A percentile compares a stretch with the other conserved stretches of the same genome.
Evolutionary conservation across 805 yeast species (phyloP).

Genomic region (Maudiozyma turicensis): DNA sequence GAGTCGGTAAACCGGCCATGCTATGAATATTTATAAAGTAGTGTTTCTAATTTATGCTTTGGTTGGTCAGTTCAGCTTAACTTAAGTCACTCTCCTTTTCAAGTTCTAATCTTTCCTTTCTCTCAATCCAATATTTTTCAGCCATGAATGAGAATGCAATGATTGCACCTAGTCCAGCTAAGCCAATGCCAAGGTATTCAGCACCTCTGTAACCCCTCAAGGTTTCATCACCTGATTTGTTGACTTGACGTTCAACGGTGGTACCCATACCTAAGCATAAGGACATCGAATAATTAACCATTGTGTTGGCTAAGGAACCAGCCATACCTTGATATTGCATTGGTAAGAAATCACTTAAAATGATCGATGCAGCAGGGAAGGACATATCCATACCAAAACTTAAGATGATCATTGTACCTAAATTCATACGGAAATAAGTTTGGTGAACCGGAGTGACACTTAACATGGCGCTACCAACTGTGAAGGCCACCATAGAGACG

Average conservation of each 20-base stretch:
- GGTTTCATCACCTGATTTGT: conserved; percentile 16
- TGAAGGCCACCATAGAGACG: conserved; percentile 44
- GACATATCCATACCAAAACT: conserved; percentile 73
- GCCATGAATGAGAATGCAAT: conserved; percentile 10
- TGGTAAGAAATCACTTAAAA: conserved; percentile 52
- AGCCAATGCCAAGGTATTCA: conserved; percentile 50
- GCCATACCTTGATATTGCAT: conserved; percentile 66
- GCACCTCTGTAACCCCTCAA: conserved; percentile 48
- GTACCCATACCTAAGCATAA: conserved; percentile 63
- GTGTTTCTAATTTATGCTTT: not conserved
- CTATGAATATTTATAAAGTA: not conserved
- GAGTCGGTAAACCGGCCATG: not conserved
- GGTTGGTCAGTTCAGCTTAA: not conserved
- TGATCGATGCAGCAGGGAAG: conserved; percentile 64
- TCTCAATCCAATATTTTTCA: conserved; percentile 8
- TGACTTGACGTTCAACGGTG: conserved; percentile 45
- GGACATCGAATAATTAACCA: conserved; percentile 63
- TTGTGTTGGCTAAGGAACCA: conserved; percentile 61
- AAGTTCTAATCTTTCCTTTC: conserved; percentile 1
- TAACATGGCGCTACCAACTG: conserved; percentile 43
- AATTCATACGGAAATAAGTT: conserved; percentile 46
- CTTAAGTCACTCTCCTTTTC: not conserved
- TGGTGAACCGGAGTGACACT: conserved; percentile 51
- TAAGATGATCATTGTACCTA: conserved; percentile 46
- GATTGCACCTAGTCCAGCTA: conserved; percentile 29